These are phyloP conservation scores for Albugo laibachii DNA, from an alignment of 352 stramenopile genomes.

Conservation along the genomic window DNA sequence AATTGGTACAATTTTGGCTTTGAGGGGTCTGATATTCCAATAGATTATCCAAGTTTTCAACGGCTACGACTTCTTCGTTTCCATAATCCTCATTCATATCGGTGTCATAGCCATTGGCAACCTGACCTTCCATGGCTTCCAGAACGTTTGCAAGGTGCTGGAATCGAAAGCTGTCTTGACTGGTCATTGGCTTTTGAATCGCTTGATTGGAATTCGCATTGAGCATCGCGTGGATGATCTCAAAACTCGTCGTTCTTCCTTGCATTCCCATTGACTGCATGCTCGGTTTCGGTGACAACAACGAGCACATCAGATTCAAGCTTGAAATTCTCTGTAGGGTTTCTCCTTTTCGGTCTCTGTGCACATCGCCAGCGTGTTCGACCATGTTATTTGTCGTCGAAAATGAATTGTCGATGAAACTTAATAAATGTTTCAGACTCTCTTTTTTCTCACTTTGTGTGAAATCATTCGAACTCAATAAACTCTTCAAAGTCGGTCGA, in stretches of 20 bases:
- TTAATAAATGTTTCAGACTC: constrained; percentile 55
- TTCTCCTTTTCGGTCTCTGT: constrained; percentile 58
- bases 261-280: constrained; percentile 15
- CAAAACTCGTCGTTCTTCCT: constrained; percentile 64
- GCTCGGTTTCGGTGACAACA: constrained; percentile 22
- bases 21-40: constrained; percentile 44
- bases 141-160: constrained; percentile 58
- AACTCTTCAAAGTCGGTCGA: constrained; percentile 51
- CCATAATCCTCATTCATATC: constrained; percentile 53
- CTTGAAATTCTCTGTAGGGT: constrained; percentile 49
- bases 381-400: constrained; percentile 20
- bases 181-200: constrained; percentile 76
- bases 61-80: constrained; percentile 56
- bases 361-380: constrained; percentile 59
- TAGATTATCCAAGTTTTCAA: constrained; percentile 73
- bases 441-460: constrained; percentile 76
- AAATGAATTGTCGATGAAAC: constrained; percentile 73
- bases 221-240: constrained; percentile 77
- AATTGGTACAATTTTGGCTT: no score
- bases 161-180: constrained; percentile 72
- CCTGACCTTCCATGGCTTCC: constrained; percentile 63
- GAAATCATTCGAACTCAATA: constrained; percentile 69
- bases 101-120: constrained; percentile 28
- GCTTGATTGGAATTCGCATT: constrained; percentile 68
- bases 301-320: constrained; percentile 62